phyloP scores from a whole-genome alignment of 2,329 filamentous ascomycete species.

The Colletotrichum liaoningense region DNA sequence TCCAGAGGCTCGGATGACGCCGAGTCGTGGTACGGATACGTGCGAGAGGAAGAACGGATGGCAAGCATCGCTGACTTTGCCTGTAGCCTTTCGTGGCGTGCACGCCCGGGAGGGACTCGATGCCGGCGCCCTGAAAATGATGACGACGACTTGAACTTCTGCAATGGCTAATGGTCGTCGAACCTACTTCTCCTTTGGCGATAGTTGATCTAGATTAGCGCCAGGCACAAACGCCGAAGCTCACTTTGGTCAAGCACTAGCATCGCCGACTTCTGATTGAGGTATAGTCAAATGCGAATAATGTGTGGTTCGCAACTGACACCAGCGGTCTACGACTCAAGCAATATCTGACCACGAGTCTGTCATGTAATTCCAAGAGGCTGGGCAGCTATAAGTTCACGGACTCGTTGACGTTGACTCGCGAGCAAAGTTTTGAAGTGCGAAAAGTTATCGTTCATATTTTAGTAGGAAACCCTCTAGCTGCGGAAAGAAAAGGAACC shows the following conservation, averaged over 20 bases:
- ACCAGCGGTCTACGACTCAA: background rate
- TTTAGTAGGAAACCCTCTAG: background rate
- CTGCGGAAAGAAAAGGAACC: too few relatives aligned
- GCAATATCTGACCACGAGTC: background rate
- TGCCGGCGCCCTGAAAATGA: background rate
- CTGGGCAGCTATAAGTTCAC: background rate
- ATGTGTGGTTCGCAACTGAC: background rate
- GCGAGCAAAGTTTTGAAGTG: background rate
- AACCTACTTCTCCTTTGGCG: background rate
- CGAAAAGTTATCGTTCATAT: background rate
- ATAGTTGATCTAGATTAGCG: background rate
- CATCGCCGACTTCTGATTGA: background rate
- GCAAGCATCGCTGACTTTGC: background rate
- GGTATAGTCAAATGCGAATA: background rate
- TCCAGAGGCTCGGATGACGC: background rate
- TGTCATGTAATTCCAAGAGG: background rate
- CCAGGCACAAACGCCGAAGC: background rate
- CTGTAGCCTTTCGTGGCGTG: background rate
- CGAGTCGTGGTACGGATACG: background rate
- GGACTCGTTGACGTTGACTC: background rate
- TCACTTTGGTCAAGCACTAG: background rate
- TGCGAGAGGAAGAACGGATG: background rate
- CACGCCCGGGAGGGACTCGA: too few relatives aligned
- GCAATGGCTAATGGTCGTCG: background rate
- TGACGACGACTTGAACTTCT: background rate